phyloP scores from a whole-genome alignment of 1,284 basidiomycete genomes.

The Moesziomyces globuligerus region DNA sequence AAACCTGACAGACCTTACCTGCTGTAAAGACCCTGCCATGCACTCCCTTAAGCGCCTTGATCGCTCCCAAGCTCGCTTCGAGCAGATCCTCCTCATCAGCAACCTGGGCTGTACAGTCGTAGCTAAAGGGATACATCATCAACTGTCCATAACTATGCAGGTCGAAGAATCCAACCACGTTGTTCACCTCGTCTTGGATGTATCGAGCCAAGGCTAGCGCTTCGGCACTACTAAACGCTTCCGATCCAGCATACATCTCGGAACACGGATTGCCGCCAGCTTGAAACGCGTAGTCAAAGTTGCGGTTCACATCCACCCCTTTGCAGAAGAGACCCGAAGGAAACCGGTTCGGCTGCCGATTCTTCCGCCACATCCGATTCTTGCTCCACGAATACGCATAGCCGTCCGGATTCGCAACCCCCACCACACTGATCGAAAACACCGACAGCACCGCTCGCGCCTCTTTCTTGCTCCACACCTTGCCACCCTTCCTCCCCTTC shows the following conservation, averaged over 20 bases:
- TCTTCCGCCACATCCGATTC: constrained; percentile 86
- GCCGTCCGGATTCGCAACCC: constrained; percentile 84
- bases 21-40: constrained; percentile 74
- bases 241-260: constrained; percentile 39
- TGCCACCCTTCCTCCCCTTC: constrained; percentile 8
- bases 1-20: constrained; percentile 75
- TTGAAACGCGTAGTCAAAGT: constrained; percentile 73
- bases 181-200: constrained; percentile 69
- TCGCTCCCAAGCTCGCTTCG: constrained; percentile 79
- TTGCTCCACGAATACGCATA: constrained; percentile 75
- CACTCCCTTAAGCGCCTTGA: constrained; percentile 73
- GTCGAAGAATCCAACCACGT: constrained; percentile 77
- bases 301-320: constrained; percentile 79
- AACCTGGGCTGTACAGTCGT: constrained; percentile 76
- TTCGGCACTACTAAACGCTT: constrained; percentile 76
- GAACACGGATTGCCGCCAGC: constrained; percentile 69
- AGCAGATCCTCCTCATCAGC: constrained; percentile 83
- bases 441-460: constrained; percentile 71
- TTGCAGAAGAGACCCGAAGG: constrained; percentile 69
- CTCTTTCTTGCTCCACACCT: constrained; percentile 14
- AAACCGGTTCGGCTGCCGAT: constrained; percentile 72
- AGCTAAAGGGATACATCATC: constrained; percentile 78
- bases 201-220: constrained; percentile 79
- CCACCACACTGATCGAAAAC: constrained; percentile 80
- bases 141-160: constrained; percentile 82